phyloP scores from a whole-genome alignment of 1,284 basidiomycete species.

The Cystobasidium sp. region DNA sequence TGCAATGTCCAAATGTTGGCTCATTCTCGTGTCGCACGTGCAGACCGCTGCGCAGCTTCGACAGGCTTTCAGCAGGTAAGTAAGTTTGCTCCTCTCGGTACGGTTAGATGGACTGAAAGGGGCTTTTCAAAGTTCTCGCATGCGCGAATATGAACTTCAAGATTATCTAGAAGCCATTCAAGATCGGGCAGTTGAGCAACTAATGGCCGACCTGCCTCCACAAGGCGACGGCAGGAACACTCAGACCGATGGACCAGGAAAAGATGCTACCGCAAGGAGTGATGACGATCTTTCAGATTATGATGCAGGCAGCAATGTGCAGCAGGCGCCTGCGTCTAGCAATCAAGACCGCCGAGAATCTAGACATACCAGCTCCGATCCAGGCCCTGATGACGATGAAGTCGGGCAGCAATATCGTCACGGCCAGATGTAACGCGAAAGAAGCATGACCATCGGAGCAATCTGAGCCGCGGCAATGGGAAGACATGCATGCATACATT shows the following conservation, averaged over 20 bases:
- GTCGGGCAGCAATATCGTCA: too few relatives aligned
- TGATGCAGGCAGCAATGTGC: background rate
- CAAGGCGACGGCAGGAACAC: slow-evolving; percentile 6
- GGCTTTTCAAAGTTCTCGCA: slow-evolving; percentile 12
- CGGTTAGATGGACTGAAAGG: too few relatives aligned
- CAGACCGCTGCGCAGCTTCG: slow-evolving; percentile 24
- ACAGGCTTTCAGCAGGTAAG: slow-evolving; percentile 22
- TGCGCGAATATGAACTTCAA: slow-evolving; percentile 28
- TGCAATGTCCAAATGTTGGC: background rate
- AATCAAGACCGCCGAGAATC: too few relatives aligned
- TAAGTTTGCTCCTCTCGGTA: background rate
- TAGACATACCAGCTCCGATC: too few relatives aligned
- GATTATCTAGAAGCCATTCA: slow-evolving; percentile 12
- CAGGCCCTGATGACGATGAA: too few relatives aligned
- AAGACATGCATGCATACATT: too few relatives aligned
- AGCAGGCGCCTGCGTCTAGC: too few relatives aligned
- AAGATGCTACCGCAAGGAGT: background rate
- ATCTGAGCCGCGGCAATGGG: too few relatives aligned
- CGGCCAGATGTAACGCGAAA: too few relatives aligned
- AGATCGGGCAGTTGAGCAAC: slow-evolving; percentile 11
- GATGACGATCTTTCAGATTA: background rate
- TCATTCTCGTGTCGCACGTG: background rate
- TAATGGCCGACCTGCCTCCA: slow-evolving; percentile 5
- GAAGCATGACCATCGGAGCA: too few relatives aligned
- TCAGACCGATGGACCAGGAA: background rate